Conservation (phyloP, 495 filamentous ascomycete species). For the Talaromyces liani region DNA sequence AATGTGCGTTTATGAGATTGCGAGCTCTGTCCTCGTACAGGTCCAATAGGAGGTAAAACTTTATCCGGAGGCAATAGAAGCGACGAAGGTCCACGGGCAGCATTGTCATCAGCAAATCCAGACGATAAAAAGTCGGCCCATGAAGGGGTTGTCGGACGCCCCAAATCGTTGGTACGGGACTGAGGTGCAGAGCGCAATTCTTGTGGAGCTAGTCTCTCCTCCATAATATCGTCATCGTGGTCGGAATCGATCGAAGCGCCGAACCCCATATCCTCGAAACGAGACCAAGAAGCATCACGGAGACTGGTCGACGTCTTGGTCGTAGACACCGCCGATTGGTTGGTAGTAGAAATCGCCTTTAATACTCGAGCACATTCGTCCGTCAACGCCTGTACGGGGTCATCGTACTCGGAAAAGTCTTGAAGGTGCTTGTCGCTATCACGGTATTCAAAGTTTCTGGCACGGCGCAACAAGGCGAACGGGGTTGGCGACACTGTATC, state of each 20-base stretch:
- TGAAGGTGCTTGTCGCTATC: constrained; percentile 78
- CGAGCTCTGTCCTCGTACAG: constrained; percentile 68
- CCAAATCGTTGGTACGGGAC: constrained; percentile 54
- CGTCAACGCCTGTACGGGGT: constrained; percentile 80
- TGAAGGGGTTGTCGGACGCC: constrained; percentile 87
- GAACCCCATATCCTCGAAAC: constrained; percentile 94
- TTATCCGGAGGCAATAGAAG: constrained; percentile 86
- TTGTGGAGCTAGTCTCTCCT: constrained; percentile 17
- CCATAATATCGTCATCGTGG: constrained; percentile 43
- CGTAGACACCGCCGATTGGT: constrained; percentile 67
- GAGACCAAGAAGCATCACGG: constrained; percentile 86
- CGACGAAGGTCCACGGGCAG: constrained; percentile 43
- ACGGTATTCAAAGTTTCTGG: constrained; percentile 91
- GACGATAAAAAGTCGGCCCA: constrained; percentile 97
- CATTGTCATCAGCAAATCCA: constrained; percentile 73
- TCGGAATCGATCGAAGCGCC: constrained; percentile 65
- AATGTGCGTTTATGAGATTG: constrained; percentile 73
- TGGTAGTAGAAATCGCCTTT: constrained; percentile 77
- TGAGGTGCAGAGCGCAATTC: constrained; percentile 54
- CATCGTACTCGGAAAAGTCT: constrained; percentile 79
- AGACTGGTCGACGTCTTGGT: constrained; percentile 62
- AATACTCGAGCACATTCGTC: constrained; percentile 91
- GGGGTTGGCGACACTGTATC: constrained; percentile 93
- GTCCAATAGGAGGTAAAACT: constrained; percentile 72
- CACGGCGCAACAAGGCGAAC: constrained; percentile 81